Base-by-base conservation (phyloP, 2,329 filamentous ascomycete genomes). In the Arthrobotrys iridis region DNA sequence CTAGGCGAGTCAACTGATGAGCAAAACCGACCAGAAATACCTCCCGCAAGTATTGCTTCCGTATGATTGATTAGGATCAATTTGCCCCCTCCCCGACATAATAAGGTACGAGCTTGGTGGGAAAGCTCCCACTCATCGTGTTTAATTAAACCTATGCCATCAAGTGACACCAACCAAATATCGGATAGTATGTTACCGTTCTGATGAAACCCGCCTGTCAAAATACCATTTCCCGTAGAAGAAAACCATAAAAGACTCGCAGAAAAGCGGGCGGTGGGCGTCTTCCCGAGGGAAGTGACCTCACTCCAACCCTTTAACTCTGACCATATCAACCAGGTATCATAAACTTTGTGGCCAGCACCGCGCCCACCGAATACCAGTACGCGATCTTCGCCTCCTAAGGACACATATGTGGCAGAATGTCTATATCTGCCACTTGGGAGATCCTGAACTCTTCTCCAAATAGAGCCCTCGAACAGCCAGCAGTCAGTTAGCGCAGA, bases 371-470 rank as follows among this genome's bases (percentile, higher is more conserved):
- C 90, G 60, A 87, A 83, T 1, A 91, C 81, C 15, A 93, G 83
- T 0, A 86, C 85, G 18, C 62, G 80, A 80, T 84, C 82, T 71
- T 81, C 80, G 78, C 59, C 77, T 15, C 40, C 55, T 8, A 68
- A 50, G 10, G 20, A 67, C 20, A 78, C 33, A 26, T 82, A 82
- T 10, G 88, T 84, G 28, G 89, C 86, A 68, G 88, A 87, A 80
- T 97, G 94, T 59, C 94, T 86, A 82, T 91, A 97, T 22, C 93
- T 84, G 7, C 90, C 86, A n/a, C 84, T 79, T 0, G 90, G 89
- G n/a, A 97, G 84, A 78, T 88, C 86, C 71, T 89, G 85, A 11
- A 88, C 86, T 77, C 84, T 85, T 70, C 85, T 84, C 93, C 93
- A 97, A 11, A 79, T 81, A 28, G 84, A 84, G 58, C 86, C 86